These are phyloP conservation scores for Penicillium mononematosum DNA, from an alignment of 495 filamentous ascomycete genomes.

Conservation along the genomic window DNA sequence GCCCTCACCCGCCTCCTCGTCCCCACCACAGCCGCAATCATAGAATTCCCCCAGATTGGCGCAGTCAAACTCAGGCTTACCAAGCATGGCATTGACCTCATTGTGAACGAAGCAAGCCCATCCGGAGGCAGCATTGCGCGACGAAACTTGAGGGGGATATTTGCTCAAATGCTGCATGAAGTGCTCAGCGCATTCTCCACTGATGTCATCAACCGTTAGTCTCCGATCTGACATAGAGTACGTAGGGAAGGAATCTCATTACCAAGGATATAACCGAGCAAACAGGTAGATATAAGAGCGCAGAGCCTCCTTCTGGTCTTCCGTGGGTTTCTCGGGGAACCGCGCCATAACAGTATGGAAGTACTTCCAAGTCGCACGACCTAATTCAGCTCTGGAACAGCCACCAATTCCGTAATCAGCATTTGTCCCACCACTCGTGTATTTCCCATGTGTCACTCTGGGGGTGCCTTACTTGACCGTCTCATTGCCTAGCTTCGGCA, in stretches of 20 bases:
- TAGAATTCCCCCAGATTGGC: slow-evolving; percentile 87
- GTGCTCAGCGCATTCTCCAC: slow-evolving; percentile 90
- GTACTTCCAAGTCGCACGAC: slow-evolving; percentile 85
- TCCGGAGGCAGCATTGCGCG: slow-evolving; percentile 75
- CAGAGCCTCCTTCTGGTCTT: slow-evolving; percentile 80
- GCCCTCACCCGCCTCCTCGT: slow-evolving; percentile 41
- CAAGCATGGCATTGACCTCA: slow-evolving; percentile 81
- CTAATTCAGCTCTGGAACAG: slow-evolving; percentile 71
- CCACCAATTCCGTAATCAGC: slow-evolving; percentile 8
- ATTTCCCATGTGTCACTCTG: background rate
- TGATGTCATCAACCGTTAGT: slow-evolving; percentile 33
- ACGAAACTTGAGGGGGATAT: slow-evolving; percentile 89
- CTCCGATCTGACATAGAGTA: slow-evolving; percentile 1
- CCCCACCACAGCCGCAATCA: slow-evolving; percentile 91
- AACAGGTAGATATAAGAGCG: slow-evolving; percentile 87
- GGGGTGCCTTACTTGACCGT: slow-evolving; percentile 59
- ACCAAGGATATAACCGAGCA: slow-evolving; percentile 86
- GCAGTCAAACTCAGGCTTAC: slow-evolving; percentile 85
- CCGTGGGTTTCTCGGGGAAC: slow-evolving; percentile 81
- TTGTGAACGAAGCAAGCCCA: slow-evolving; percentile 98
- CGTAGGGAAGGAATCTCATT: slow-evolving; percentile 12
- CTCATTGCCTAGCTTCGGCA: slow-evolving; percentile 87
- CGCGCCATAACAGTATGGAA: slow-evolving; percentile 94
- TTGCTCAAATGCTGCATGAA: slow-evolving; percentile 79
- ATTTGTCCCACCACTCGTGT: background rate